Base-by-base conservation (phyloP, 768 basidiomycete genomes). In the Gyrodon lividus region DNA sequence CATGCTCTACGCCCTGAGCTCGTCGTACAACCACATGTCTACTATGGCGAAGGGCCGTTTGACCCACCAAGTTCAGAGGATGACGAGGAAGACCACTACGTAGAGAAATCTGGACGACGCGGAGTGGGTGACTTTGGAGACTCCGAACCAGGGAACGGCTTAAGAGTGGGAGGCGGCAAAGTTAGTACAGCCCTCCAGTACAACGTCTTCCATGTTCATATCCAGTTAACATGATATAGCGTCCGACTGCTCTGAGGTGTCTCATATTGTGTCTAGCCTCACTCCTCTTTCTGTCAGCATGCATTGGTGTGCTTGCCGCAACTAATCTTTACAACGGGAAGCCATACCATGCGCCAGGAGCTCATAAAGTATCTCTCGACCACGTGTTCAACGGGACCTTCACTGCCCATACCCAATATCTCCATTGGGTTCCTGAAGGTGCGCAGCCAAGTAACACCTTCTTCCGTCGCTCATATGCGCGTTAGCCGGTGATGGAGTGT, bases 341-440 rank as follows among this genome's bases (percentile, higher is more conserved):
- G 49, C 61, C 77, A 7, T 78, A 78, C 66, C 73, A 70, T 60
- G 60, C 74, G 5, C 74, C 76, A 23, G 88, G 90, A 2, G 75
- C 67, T 31, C 75, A 74, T 52, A 88, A 81, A 58, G 75, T 98
- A 26, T 87, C 86, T 4, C 83, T 98, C 78, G 92, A 98, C 63
- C 87, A 94, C 65, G 69, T 97, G 45, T 93, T 92, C 73, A 96
- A 97, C 64, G 92, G 92, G 4, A 98, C 95, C 2, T 98, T 98
- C 63, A 54, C 30, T 14, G 69, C 75, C 2, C 63, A 76, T 3
- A 59, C 64, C 2, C 74, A 76, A 43, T 59, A 60, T 19, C 66
- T 99, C 30, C 76, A 83, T 39, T 99, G 97, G 97, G 86, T 98
- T 24, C 83, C 87, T 8, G 94, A 97, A 81, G 96, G 95, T 92